Conservation (phyloP, 345 rosid genomes). For the Atalantia buxifolia region DNA sequence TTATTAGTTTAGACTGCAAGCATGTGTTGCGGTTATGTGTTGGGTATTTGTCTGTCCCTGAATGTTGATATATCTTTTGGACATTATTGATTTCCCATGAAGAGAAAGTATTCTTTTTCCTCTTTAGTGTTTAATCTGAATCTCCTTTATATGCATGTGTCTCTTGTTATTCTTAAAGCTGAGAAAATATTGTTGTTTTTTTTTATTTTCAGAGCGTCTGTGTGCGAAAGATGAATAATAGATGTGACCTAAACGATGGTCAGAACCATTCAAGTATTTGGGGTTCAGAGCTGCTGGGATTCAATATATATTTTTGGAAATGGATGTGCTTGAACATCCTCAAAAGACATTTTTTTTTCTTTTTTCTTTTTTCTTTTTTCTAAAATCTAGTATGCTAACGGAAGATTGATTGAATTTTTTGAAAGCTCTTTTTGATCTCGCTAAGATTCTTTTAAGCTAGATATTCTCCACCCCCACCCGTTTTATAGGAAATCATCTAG, state of each 20-base stretch:
- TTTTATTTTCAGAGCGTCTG: constrained; percentile 58
- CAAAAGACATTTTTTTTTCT: neutral
- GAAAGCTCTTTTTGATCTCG: neutral
- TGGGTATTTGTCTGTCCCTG: neutral
- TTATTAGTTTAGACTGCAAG: neutral
- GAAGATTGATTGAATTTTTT: neutral
- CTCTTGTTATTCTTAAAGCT: constrained; percentile 1
- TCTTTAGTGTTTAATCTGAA: neutral
- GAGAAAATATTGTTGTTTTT: constrained; percentile 1
- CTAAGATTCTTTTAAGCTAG: constrained; percentile 26
- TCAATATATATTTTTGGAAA: neutral
- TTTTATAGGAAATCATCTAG: constrained; percentile 1
- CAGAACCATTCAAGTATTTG: neutral
- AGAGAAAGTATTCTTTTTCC: neutral
- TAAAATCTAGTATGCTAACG: neutral
- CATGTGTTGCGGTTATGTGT: neutral
- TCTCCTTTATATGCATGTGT: neutral
- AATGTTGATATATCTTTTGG: neutral
- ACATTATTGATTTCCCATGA: neutral
- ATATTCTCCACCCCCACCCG: neutral
- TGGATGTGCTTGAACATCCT: neutral
- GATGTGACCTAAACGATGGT: neutral
- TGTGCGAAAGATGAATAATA: constrained; percentile 70
- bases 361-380: neutral
- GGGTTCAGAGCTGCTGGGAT: neutral